Evolutionary conservation across 2,329 filamentous ascomycete species (phyloP), one percentile per base, ranked within the genome.

Genomic region (Claviceps sp.): DNA sequence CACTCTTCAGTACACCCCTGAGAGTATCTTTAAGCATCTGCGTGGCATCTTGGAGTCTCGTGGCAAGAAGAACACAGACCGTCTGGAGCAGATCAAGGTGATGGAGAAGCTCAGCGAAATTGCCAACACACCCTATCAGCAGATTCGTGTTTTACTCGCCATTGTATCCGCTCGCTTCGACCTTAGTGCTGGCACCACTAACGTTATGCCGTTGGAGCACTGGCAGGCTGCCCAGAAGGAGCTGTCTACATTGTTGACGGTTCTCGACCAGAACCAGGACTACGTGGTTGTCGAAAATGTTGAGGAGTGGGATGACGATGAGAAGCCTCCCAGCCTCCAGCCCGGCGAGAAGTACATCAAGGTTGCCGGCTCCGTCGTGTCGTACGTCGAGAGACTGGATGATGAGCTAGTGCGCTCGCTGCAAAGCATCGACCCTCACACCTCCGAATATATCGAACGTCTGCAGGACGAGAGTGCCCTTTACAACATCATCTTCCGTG

Each of bases 281-380:
- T 86, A 91, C 65, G 76, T 97, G 50, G 88, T 98, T 47, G 76
- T 93, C 24, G 93, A 98, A 72, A 84, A 81, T 59, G 93, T 88
- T 22, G 93, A 98, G 67, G 93, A 98, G 71, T 97, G 93, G 93
- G 93, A 98, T 60, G 93, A 98, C 63, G 94, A 98, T 60, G 94
- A 98, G 62, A 97, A 96, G 76, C 79, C 83, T 42, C 93, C 93
- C 14, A 76, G 77, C 37, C 75, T 91, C 59, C 80, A 79, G 53
- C 69, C 77, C 22, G 87, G 82, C 56, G 84, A 95, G 68, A 85
- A 81, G 67, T 79, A 91, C 65, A 86, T 95, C 77, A 90, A 86
- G 74, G 81, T 98, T 53, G 88, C 93, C 20, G 94, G 93, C 65
- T 96, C 88, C 73, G 76, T 97, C 55, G 88, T 96, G 46, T 97